Percentiles rank a stretch among this genome's conserved stretches.
Evolutionary conservation across 2,329 filamentous ascomycete species (phyloP).

Genomic region (Lizonia empirigonia): DNA sequence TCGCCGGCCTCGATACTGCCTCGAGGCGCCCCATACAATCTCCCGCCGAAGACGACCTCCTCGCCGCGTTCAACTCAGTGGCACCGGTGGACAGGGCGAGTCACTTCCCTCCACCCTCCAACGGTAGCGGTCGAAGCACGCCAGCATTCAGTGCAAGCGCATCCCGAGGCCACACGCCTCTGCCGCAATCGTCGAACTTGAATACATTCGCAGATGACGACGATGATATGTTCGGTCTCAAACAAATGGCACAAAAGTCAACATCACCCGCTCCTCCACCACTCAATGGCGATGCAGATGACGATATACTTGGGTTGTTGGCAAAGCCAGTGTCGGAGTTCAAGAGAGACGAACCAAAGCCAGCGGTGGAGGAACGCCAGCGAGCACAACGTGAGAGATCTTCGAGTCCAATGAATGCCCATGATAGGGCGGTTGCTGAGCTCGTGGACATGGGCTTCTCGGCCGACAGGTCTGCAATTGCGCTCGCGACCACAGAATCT

Average conservation of each 20-base stretch:
- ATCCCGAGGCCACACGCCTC: constrained; percentile 37
- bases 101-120: constrained; percentile 58
- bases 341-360: constrained; percentile 30
- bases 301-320: constrained; percentile 68
- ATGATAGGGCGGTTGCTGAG: constrained; percentile 83
- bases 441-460: constrained; percentile 95
- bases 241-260: constrained; percentile 60
- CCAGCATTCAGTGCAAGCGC: constrained; percentile 39
- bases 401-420: constrained; percentile 53
- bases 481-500: constrained; percentile 78
- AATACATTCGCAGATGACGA: constrained; percentile 62
- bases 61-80: constrained; percentile 65
- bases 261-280: constrained; percentile 30
- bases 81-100: constrained; percentile 65
- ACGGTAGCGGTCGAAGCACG: constrained; percentile 50
- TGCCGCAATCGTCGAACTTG: constrained; percentile 25
- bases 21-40: constrained; percentile 38
- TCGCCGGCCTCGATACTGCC: constrained; percentile 42
- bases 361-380: constrained; percentile 9
- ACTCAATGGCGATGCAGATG: constrained; percentile 47
- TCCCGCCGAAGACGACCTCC: constrained; percentile 61
- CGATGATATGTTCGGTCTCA: constrained; percentile 87
- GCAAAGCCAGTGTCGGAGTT: constrained; percentile 64
- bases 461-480: constrained; percentile 78
- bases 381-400: constrained; percentile 22